Evolutionary conservation across 495 filamentous ascomycete genomes (phyloP).

Genomic region (Aspergillus kassunensis): DNA sequence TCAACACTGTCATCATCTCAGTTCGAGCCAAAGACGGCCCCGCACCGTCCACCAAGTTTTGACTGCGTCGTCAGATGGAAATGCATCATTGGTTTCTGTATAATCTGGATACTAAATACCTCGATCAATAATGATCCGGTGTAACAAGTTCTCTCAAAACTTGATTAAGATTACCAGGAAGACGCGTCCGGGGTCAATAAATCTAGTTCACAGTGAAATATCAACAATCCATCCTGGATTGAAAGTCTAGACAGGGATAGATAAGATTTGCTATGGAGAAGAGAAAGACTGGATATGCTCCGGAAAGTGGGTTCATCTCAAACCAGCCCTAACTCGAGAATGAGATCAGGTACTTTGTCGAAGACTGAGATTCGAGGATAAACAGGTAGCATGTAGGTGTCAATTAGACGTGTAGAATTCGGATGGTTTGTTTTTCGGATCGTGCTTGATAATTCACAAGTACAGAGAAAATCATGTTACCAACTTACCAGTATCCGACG

Average conservation of each 20-base stretch:
- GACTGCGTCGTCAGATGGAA: too few species aligned
- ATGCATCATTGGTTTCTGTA: too few species aligned
- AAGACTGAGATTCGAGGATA: too few species aligned
- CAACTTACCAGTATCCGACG: too few species aligned
- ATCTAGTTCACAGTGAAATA: not conserved
- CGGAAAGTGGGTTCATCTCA: slow-evolving; percentile 10
- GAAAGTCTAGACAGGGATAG: slow-evolving; percentile 17
- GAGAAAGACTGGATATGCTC: not conserved
- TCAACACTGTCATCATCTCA: not conserved
- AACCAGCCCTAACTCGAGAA: slow-evolving; percentile 5
- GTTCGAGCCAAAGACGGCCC: slow-evolving; percentile 4
- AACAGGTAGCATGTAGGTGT: too few species aligned
- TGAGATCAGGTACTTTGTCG: too few species aligned
- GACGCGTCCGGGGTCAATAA: not conserved
- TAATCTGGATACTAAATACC: too few species aligned
- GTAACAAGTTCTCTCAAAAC: not conserved
- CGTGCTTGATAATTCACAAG: too few species aligned
- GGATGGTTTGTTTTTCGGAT: too few species aligned
- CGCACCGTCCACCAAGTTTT: slow-evolving; percentile 6
- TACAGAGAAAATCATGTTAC: too few species aligned
- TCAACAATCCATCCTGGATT: not conserved
- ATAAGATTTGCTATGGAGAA: slow-evolving; percentile 4
- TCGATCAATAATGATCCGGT: not conserved
- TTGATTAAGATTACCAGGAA: not conserved
- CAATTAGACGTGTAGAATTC: too few species aligned